Base-by-base conservation (phyloP, 768 basidiomycete genomes). In the Trametes meyenii region DNA sequence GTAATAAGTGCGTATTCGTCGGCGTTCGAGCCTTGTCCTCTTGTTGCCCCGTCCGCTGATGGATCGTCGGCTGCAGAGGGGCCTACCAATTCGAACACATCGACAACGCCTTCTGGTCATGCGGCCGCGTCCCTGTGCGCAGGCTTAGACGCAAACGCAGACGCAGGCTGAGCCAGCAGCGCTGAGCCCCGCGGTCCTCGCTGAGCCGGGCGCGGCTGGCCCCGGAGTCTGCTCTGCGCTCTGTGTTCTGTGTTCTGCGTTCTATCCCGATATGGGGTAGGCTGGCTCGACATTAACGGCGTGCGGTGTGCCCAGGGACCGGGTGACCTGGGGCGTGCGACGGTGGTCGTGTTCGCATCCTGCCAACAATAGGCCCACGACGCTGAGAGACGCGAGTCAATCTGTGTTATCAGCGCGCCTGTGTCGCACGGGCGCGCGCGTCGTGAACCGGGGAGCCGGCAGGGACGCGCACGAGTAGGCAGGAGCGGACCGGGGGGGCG, bases 31-130 rank as follows among this genome's bases (percentile, higher is more conserved):
- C 23, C 59, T 44, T 26, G 43, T 44, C 55, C 44, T 23, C 35
- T 45, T 13, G 29, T 33, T 33, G 35, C 33, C 19, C 19, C 54
- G 49, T 55, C 60, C 33, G 42, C 49, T 62, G 61, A 62, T 62
- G 61, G 61, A 57, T 56, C 61, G 55, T 62, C 61, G 61, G 55
- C 49, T 38, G 50, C 61, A 55, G 61, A 56, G 61, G 54, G 55
- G 61, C 46, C 29, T 33, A 33, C 29, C 29, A 8, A 3, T 33
- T 33, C 29, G 29, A 33, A 8, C 17, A 35, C n/a, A 23, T 24
- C 46, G 54, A 50, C 54, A 42, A 50, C 39, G 49, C 11, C 48
- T 51, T 39, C 54, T 55, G 12, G 46, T 50, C 60, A 50, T 62
- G 42, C 61, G 40, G 56, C 61, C 55, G 49, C 24, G 36, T 44